A percentile compares a stretch with the other conserved stretches of the same genome.
phyloP scores from a whole-genome alignment of 2,329 filamentous ascomycete species.

The Colletotrichum melonis region DNA sequence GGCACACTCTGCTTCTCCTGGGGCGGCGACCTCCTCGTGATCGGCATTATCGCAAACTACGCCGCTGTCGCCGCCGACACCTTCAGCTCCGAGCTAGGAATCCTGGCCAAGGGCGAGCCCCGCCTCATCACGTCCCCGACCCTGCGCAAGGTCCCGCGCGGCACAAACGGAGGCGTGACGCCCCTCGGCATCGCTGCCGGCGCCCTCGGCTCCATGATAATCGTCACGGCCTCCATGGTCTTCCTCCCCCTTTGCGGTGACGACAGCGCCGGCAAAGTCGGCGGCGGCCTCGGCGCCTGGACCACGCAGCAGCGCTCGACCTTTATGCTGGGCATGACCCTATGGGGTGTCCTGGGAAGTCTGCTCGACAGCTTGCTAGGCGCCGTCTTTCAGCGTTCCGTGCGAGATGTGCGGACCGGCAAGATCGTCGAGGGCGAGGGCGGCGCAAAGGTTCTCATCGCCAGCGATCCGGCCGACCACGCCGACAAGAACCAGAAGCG shows the following conservation, averaged over 20 bases:
- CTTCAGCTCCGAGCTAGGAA: constrained; percentile 94
- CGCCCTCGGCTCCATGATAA: constrained; percentile 77
- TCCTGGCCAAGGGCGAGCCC: constrained; percentile 80
- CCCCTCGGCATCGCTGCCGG: constrained; percentile 79
- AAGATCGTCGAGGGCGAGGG: constrained; percentile 91
- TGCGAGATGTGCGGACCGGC: constrained; percentile 84
- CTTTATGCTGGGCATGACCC: constrained; percentile 69
- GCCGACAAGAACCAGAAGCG: constrained; percentile 43
- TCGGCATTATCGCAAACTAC: constrained; percentile 84
- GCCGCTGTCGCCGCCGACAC: constrained; percentile 93
- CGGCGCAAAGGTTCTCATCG: constrained; percentile 69
- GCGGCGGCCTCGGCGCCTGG: constrained; percentile 62
- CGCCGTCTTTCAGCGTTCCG: constrained; percentile 85
- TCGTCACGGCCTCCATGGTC: constrained; percentile 72
- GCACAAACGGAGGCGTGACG: constrained; percentile 95
- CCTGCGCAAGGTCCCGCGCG: constrained; percentile 83
- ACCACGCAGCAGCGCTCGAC: constrained; percentile 54
- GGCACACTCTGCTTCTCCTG: constrained; percentile 68
- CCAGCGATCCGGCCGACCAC: constrained; percentile 42
- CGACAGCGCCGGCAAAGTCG: constrained; percentile 45
- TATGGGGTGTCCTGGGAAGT: constrained; percentile 83
- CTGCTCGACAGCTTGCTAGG: constrained; percentile 90
- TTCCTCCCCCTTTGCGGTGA: constrained; percentile 76
- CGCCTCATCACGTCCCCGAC: constrained; percentile 86
- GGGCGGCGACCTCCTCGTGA: constrained; percentile 70